Evolutionary conservation across 2,329 filamentous ascomycete species (phyloP).

Genomic region (Botrytis tulipae): DNA sequence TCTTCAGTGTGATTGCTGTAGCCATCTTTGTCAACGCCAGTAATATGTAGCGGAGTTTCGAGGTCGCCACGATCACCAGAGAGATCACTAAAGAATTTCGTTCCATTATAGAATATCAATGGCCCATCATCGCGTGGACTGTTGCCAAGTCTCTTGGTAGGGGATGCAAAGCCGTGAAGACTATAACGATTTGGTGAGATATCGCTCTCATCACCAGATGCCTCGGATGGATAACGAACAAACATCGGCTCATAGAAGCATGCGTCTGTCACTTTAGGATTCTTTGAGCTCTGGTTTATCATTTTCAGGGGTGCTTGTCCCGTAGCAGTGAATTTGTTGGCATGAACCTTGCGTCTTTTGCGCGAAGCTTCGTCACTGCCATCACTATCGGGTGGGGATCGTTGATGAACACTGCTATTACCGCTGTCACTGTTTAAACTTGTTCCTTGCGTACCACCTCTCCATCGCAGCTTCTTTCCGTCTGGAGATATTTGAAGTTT

Average conservation of each 20-base stretch:
- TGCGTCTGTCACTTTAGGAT: conserved; percentile 44
- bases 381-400: conserved; percentile 38
- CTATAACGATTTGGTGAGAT: not conserved
- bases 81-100: conserved; percentile 77
- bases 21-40: conserved; percentile 45
- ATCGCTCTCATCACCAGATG: conserved; percentile 19
- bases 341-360: conserved; percentile 33
- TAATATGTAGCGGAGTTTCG: conserved; percentile 50
- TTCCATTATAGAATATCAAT: conserved; percentile 80
- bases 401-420: conserved; percentile 48
- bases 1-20: conserved; percentile 30
- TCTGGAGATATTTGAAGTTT: conserved; percentile 77
- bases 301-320: not conserved
- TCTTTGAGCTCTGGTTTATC: conserved; percentile 5
- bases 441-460: conserved; percentile 64
- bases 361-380: conserved; percentile 24
- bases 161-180: not conserved
- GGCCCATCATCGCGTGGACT: conserved; percentile 61
- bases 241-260: conserved; percentile 68
- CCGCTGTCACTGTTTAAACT: conserved; percentile 63
- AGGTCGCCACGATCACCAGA: conserved; percentile 60
- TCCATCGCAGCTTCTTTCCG: conserved; percentile 78
- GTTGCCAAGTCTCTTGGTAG: conserved; percentile 26
- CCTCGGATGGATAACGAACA: conserved; percentile 48
- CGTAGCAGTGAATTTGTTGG: conserved; percentile 22